Evolutionary conservation across 805 yeast genomes (phyloP).

Genomic region (Hermanozyma aechmeae): DNA sequence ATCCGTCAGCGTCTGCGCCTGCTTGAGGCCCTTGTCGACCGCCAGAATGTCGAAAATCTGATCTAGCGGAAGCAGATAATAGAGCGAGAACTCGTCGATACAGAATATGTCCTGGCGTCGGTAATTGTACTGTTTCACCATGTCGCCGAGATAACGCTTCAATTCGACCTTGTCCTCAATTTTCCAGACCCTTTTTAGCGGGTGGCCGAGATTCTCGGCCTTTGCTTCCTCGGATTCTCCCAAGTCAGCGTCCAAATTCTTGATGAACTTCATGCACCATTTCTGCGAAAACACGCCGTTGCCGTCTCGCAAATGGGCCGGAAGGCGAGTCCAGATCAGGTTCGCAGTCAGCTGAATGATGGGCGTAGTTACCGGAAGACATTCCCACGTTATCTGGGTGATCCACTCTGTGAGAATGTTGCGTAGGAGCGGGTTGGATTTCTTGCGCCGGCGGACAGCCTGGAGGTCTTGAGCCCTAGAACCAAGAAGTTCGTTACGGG

Average conservation of each 20-base stretch:
- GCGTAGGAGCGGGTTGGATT: constrained; percentile 45
- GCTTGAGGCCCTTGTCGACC: constrained; percentile 40
- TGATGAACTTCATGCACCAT: constrained; percentile 46
- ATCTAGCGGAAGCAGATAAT: constrained; percentile 52
- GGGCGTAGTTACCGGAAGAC: constrained; percentile 55
- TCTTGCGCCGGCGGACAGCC: constrained; percentile 43
- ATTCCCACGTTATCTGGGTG: constrained; percentile 58
- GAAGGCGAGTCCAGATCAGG: constrained; percentile 54
- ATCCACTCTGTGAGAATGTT: constrained; percentile 64
- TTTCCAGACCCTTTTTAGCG: constrained; percentile 46
- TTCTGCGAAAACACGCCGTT: constrained; percentile 57
- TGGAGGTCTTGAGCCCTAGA: constrained; percentile 42
- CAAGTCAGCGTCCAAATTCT: constrained; percentile 43
- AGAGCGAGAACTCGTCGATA: constrained; percentile 51
- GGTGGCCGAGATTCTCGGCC: constrained; percentile 17
- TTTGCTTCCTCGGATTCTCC: constrained; percentile 36
- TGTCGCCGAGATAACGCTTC: constrained; percentile 28
- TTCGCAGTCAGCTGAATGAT: constrained; percentile 55
- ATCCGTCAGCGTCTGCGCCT: constrained; percentile 74
- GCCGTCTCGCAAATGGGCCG: constrained; percentile 46
- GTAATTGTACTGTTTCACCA: constrained; percentile 25
- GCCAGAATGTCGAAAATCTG: constrained; percentile 22
- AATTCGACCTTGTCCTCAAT: constrained; percentile 46
- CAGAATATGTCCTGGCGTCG: constrained; percentile 47
- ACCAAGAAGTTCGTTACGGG: constrained; percentile 44